Base-by-base conservation (phyloP, 305 asterid species). In the Plantago rigida region DNA sequence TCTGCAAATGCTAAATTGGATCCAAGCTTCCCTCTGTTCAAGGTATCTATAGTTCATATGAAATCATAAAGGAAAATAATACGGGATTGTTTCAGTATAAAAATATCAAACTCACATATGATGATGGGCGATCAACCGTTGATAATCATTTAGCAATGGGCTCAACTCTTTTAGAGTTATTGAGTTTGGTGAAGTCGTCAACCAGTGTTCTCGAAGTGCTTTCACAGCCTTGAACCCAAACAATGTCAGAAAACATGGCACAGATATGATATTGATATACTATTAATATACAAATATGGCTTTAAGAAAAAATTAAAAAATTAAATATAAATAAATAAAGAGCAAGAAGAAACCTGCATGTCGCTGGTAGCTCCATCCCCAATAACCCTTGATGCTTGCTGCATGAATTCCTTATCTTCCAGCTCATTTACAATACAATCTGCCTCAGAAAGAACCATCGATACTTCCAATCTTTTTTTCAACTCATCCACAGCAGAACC, bases 101-200 rank as follows among this genome's bases (percentile, higher is more conserved):
- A 62, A 71, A 65, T 51, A 31, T 54, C 13, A 59, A 71, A 72
- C 93, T 86, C 80, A 91, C 96, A 80, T 75, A 59, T 83, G 78
- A 75, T 77, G 79, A 66, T 68, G 78, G 73, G 78, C 71, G 59
- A 92, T 49, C 65, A 85, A 50, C 49, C 86, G 84, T 58, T 92
- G 90, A 73, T 88, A 88, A 69, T 88, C 98, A 64, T 74, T 81
- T n/a, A 88, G 82, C 68, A 92, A 83, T 42, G 93, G 85, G 73
- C 83, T 65, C 67, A 92, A 89, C 82, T 92, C 96, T 74, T 84
- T 84, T 78, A 92, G 56, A 70, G 78, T 78, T 59, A 92, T 80
- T 47, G 93, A 72, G 70, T 67, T 69, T 22, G 94, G 85, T 10
- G 82, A 62, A 51, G 87, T 81, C 68, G 73, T 78, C 75, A 70